Evolutionary conservation across 805 yeast genomes (phyloP).

Genomic region (Candida taoyuanica): DNA sequence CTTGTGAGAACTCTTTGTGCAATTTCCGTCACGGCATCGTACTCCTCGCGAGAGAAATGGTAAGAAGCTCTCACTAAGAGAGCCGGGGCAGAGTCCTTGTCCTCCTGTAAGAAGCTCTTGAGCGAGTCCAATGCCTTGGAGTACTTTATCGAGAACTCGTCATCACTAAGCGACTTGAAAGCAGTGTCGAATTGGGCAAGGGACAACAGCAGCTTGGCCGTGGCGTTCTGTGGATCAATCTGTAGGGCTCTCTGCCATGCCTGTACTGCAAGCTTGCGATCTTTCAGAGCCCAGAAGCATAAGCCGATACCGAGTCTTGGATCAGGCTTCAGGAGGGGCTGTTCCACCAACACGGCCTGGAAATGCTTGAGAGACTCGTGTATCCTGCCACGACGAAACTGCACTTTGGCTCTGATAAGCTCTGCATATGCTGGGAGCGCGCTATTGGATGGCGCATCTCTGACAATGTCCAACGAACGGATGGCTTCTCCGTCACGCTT

Average conservation of each 20-base stretch:
- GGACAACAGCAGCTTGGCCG: slow-evolving; percentile 61
- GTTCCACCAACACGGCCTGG: slow-evolving; percentile 73
- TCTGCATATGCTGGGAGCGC: slow-evolving; percentile 69
- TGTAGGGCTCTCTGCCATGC: slow-evolving; percentile 83
- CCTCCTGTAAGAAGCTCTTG: slow-evolving; percentile 31
- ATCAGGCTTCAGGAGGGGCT: slow-evolving; percentile 81
- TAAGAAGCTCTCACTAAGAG: slow-evolving; percentile 65
- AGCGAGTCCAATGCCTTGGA: slow-evolving; percentile 49
- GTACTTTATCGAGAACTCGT: slow-evolving; percentile 59
- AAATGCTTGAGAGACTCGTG: slow-evolving; percentile 70
- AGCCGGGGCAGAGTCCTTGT: slow-evolving; percentile 53
- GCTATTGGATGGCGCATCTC: slow-evolving; percentile 28
- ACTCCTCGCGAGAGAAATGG: slow-evolving; percentile 64
- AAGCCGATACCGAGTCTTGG: slow-evolving; percentile 93
- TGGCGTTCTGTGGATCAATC: slow-evolving; percentile 47
- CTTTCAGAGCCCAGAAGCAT: slow-evolving; percentile 87
- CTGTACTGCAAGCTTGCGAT: slow-evolving; percentile 64
- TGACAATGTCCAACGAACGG: slow-evolving; percentile 34
- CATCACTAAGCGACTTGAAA: slow-evolving; percentile 49
- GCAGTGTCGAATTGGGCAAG: slow-evolving; percentile 65
- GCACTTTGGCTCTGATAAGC: slow-evolving; percentile 78
- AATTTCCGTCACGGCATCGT: slow-evolving; percentile 51
- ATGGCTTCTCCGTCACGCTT: slow-evolving; percentile 69
- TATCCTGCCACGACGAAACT: slow-evolving; percentile 69
- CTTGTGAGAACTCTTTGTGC: slow-evolving; percentile 44